A percentile compares a stretch with the other conserved stretches of the same genome.
Conservation (phyloP, 2,329 filamentous ascomycete species). For the Bipolaris sorokiniana region DNA sequence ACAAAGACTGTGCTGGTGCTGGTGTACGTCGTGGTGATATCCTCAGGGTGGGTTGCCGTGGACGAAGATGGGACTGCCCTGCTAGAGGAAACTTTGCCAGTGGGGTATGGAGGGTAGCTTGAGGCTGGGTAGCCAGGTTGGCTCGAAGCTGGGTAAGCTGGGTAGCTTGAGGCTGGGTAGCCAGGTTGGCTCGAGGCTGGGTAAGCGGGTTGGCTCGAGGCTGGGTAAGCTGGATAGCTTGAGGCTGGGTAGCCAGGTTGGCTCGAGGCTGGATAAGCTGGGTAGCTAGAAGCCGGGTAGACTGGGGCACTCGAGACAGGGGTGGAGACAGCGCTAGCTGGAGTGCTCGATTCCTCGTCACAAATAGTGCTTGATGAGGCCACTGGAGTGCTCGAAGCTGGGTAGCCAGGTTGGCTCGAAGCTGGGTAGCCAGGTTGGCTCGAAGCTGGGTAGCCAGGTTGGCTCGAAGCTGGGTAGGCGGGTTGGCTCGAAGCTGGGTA, state of each 20-base stretch:
- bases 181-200: background rate
- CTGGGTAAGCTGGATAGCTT: background rate
- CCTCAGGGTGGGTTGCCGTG: conserved; percentile 14
- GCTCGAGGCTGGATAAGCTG: background rate
- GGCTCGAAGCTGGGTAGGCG: background rate
- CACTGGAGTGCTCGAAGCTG: too few relatives aligned
- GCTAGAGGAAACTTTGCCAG: conserved; percentile 8
- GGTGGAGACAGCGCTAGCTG: background rate
- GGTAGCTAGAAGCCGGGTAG: background rate
- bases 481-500: conserved; percentile 11
- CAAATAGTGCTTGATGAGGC: too few relatives aligned
- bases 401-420: background rate
- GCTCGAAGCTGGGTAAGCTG: conserved; percentile 17
- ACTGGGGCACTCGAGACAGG: background rate
- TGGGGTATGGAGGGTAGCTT: conserved; percentile 6
- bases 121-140: conserved; percentile 9
- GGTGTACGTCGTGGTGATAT: conserved; percentile 31
- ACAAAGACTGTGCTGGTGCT: conserved; percentile 46
- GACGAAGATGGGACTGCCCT: conserved; percentile 13
- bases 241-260: background rate
- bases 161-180: background rate
- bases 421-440: background rate
- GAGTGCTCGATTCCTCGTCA: too few relatives aligned
- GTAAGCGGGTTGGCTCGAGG: background rate
- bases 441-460: background rate